These are phyloP conservation scores for Apiospora phragmitis DNA, from an alignment of 2,329 filamentous ascomycete genomes.

Conservation along the genomic window DNA sequence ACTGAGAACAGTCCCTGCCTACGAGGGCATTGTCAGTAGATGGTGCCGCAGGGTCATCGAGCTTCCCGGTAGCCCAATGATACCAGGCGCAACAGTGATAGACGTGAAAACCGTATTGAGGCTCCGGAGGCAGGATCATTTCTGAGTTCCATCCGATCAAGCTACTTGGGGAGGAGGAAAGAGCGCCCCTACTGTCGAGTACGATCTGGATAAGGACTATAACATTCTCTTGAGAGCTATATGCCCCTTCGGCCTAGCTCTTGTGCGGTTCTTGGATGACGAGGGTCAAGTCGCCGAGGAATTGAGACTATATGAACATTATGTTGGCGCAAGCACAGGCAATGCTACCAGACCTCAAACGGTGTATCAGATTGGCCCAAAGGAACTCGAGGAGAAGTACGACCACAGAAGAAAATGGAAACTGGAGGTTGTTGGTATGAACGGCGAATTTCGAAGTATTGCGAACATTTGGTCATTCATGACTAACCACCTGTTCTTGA, in stretches of 20 bases:
- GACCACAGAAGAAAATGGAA: not conserved
- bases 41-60: not conserved
- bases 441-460: slow-evolving; percentile 36
- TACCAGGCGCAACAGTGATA: not conserved
- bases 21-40: not conserved
- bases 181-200: not conserved
- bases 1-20: not conserved
- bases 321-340: not conserved
- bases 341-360: not conserved
- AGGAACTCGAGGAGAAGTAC: not conserved
- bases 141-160: not conserved
- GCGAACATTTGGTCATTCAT: slow-evolving; percentile 38
- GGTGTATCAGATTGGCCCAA: not conserved
- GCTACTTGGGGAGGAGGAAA: not conserved
- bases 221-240: slow-evolving; percentile 45
- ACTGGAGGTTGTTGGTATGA: slow-evolving; percentile 34
- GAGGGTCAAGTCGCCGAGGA: slow-evolving; percentile 33
- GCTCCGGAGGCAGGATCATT: not conserved
- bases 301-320: not conserved
- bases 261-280: slow-evolving; percentile 21
- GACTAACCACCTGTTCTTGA: slow-evolving; percentile 31
- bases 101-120: not conserved
- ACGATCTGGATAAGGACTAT: not conserved
- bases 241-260: slow-evolving; percentile 48
- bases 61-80: too few relatives aligned